Conservation (phyloP, 352 stramenopile species). For the Globisporangium okanoganense region DNA sequence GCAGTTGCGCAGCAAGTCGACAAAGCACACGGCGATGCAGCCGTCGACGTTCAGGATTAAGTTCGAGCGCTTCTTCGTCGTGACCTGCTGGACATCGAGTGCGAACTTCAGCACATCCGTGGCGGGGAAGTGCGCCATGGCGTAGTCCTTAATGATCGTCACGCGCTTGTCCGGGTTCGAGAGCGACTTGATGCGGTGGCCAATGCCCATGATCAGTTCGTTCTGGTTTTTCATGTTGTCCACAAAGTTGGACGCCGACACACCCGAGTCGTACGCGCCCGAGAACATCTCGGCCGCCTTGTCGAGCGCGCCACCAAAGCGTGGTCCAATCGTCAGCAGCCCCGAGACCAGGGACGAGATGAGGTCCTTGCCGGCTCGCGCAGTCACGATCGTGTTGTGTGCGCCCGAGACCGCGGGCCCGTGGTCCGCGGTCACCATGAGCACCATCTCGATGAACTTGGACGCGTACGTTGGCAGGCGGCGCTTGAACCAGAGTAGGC, state of each 20-base stretch:
- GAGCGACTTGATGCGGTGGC: conserved; percentile 94
- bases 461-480: conserved; percentile 84
- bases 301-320: conserved; percentile 95
- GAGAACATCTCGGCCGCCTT: conserved; percentile 93
- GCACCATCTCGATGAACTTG: conserved; percentile 98
- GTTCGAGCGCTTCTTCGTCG: conserved; percentile 96
- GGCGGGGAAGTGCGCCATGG: conserved; percentile 91
- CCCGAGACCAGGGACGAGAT: conserved; percentile 96
- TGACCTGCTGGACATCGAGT: conserved; percentile 94
- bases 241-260: conserved; percentile 90
- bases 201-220: conserved; percentile 97
- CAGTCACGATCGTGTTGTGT: conserved; percentile 96
- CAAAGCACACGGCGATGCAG: conserved; percentile 96
- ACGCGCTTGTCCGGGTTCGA: conserved; percentile 96
- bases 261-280: conserved; percentile 85
- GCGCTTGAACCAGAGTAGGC: conserved; percentile 95
- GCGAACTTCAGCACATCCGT: conserved; percentile 95
- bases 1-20: conserved; percentile 93
- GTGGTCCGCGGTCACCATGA: conserved; percentile 97
- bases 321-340: conserved; percentile 94
- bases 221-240: conserved; percentile 93
- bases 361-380: conserved; percentile 95
- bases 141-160: conserved; percentile 96
- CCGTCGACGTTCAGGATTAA: conserved; percentile 98
- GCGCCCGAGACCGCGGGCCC: conserved; percentile 94